Evolutionary conservation across 768 basidiomycete genomes (phyloP), one percentile per base, ranked within the genome.

Genomic region (Lentinula aciculospora): DNA sequence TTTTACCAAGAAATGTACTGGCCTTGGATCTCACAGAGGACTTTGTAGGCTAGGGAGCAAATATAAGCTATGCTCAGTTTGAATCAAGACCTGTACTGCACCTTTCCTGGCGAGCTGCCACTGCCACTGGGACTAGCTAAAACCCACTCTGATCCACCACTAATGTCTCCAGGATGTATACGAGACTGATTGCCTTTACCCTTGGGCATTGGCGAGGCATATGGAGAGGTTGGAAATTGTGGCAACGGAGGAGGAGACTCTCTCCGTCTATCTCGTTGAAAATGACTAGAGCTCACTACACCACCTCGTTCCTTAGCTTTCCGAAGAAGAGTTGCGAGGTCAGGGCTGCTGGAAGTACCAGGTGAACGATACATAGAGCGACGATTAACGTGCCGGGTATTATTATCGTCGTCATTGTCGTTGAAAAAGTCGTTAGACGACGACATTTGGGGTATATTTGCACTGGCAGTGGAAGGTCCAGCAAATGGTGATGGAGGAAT

Each of bases 301-400:
- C 75, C 79, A 19, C 83, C 83, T 50, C 80, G 75, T 65, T 88
- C 88, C 71, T 86, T 92, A 15, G 90, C 88, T 72, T 94, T 94
- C 60, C 87, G 80, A 54, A 94, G 70, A 54, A 97, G 78, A 9
- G 92, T 94, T 3, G 92, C 92, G 21, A 97, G 78, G 71, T 98
- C 94, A 27, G 94, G 95, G 67, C 89, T 93, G 64, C 89, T 92
- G 32, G 93, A 89, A 7, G 92, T 95, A 42, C 93, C 94, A 10
- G 89, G 80, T 19, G 90, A 88, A 58, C 94, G 80, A 69, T 94
- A 94, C 75, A 97, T 83, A 61, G 89, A 91, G 50, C 92, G 82
- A 45, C 92, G 81, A 69, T 89, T 89, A 7, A 81, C 83, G 65
- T 87, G 84, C 65, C 82, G 79, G 64, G 88, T 87, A 9, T 70